Evolutionary conservation across 306 rosid genomes (phyloP).

Genomic region (Vigna unguiculata): DNA sequence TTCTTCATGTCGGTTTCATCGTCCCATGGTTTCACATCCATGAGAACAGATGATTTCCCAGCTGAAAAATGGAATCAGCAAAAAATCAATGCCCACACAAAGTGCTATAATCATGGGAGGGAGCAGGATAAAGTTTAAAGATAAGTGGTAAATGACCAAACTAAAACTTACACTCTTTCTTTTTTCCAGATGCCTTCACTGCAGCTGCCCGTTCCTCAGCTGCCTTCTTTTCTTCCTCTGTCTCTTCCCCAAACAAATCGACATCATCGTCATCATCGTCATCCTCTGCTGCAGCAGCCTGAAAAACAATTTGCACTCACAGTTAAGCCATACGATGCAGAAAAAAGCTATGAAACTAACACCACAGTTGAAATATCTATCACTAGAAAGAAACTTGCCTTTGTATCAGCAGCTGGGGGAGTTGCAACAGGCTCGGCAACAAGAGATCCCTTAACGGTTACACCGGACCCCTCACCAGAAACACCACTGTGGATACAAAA

Average conservation of each 20-base stretch:
- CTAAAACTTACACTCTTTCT: conserved; percentile 81
- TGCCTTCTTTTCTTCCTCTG: conserved; percentile 97
- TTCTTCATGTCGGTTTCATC: conserved; percentile 98
- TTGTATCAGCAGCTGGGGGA: conserved; percentile 77
- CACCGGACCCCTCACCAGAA: conserved; percentile 85
- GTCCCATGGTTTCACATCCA: conserved; percentile 99
- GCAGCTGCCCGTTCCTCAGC: conserved; percentile 93
- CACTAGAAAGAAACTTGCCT: conserved; percentile 54
- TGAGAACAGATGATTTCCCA: conserved; percentile 91
- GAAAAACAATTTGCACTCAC: conserved; percentile 28
- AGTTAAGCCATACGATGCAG: neutral
- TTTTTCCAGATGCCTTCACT: conserved; percentile 79
- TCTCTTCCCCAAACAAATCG: conserved; percentile 97
- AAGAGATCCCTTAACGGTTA: conserved; percentile 65
- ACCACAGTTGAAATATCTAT: neutral
- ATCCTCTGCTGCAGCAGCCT: conserved; percentile 76
- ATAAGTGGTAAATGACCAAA: neutral
- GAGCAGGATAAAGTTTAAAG: neutral
- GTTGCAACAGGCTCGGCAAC: conserved; percentile 69
- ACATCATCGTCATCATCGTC: conserved; percentile 87
- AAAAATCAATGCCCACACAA: conserved; percentile 2
- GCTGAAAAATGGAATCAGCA: conserved; percentile 50
- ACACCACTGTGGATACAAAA: conserved; percentile 70
- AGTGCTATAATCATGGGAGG: neutral
- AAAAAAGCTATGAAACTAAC: neutral